These are phyloP conservation scores for Plantago major DNA, from an alignment of 257 asterid genomes.

Conservation along the genomic window DNA sequence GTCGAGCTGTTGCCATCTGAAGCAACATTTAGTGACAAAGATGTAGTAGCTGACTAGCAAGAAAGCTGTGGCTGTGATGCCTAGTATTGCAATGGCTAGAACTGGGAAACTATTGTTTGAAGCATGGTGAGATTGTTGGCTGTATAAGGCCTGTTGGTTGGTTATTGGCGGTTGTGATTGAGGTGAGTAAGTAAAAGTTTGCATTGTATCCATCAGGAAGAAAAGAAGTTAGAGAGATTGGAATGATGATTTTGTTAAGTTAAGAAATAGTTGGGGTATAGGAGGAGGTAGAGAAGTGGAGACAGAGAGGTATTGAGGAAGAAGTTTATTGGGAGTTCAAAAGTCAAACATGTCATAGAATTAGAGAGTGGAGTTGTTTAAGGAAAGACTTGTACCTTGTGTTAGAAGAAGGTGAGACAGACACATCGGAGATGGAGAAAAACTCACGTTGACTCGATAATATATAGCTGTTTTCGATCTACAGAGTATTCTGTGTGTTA, in stretches of 20 bases:
- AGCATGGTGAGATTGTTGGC: slow-evolving; percentile 37
- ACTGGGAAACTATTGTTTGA: slow-evolving; percentile 62
- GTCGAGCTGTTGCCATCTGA: slow-evolving; percentile 62
- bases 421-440: slow-evolving; percentile 29
- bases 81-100: slow-evolving; percentile 55
- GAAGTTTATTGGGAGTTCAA: slow-evolving; percentile 20
- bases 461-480: slow-evolving; percentile 17
- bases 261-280: too few relatives aligned
- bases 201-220: slow-evolving; percentile 28
- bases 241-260: slow-evolving; percentile 19
- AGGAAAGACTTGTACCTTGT: slow-evolving; percentile 32
- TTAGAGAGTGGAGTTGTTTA: too few relatives aligned
- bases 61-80: slow-evolving; percentile 63
- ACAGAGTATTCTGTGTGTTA: too few relatives aligned
- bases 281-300: neutral
- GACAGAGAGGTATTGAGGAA: slow-evolving; percentile 12
- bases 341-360: slow-evolving; percentile 30
- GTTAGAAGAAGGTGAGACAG: slow-evolving; percentile 48
- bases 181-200: slow-evolving; percentile 20
- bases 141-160: slow-evolving; percentile 28
- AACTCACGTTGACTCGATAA: slow-evolving; percentile 35
- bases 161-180: slow-evolving; percentile 33
- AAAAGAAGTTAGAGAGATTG: neutral
- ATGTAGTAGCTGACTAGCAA: slow-evolving; percentile 64
- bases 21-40: slow-evolving; percentile 66